Evolutionary conservation across 768 basidiomycete species (phyloP).

Genomic region (Gymnopilus junonius): DNA sequence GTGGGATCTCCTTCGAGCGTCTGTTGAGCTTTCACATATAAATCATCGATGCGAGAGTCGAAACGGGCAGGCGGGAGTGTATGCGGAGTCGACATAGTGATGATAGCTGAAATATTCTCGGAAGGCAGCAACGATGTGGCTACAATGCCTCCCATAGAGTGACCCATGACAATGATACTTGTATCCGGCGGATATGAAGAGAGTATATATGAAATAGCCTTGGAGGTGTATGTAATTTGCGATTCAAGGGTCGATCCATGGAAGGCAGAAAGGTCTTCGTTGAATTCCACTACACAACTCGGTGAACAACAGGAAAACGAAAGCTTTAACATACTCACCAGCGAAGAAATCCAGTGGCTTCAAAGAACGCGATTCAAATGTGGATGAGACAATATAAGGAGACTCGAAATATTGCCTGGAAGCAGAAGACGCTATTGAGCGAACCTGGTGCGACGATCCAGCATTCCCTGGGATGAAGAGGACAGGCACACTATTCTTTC

Average conservation of each 20-base stretch:
- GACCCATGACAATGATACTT: constrained; percentile 79
- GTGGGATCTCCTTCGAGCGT: constrained; percentile 51
- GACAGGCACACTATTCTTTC: constrained; percentile 71
- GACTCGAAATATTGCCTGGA: constrained; percentile 75
- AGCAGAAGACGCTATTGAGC: constrained; percentile 94
- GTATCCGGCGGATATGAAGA: constrained; percentile 71
- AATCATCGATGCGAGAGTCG: constrained; percentile 75
- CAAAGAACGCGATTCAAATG: constrained; percentile 50
- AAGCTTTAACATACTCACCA: constrained; percentile 44
- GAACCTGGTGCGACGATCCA: constrained; percentile 90
- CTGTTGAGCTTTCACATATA: constrained; percentile 58
- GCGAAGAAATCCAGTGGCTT: constrained; percentile 86
- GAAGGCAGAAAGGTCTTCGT: constrained; percentile 96
- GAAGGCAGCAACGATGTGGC: constrained; percentile 80
- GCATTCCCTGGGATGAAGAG: constrained; percentile 98
- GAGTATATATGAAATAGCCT: constrained; percentile 78
- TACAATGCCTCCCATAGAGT: constrained; percentile 98
- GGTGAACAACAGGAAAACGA: neutral
- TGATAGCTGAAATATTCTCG: constrained; percentile 67
- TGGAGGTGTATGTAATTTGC: constrained; percentile 75
- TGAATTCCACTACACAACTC: constrained; percentile 77
- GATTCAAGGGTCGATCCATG: constrained; percentile 88
- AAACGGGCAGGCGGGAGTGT: constrained; percentile 86
- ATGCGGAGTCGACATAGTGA: constrained; percentile 98
- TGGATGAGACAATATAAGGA: constrained; percentile 57